Base-by-base conservation (phyloP, 2,329 filamentous ascomycete genomes). In the Xylariaceae sp. region DNA sequence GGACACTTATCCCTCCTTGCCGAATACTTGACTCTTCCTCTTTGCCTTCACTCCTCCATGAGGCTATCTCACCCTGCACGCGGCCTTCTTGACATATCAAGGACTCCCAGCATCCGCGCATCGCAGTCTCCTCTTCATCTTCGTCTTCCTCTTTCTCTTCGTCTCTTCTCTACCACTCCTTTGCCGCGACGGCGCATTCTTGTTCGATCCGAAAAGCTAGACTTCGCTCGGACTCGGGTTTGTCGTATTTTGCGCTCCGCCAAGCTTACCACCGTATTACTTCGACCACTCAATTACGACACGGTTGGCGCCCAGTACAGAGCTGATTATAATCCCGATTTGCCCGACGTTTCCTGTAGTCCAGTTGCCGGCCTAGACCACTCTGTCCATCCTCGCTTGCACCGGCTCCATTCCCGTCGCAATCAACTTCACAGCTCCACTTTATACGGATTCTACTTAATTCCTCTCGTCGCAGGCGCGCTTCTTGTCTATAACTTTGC, bases 371-470 rank as follows among this genome's bases (percentile, higher is more conserved):
- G 48, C 56, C 53, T 50, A 47, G 34, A 10, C 23, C 10, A 9
- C 39, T 30, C 35, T 48, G 11, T 35, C 11, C n/a, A 39, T 37
- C 17, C 44, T 53, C 41, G 37, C 48, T 10, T 5, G n/a, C 17
- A 48, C 17, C 59, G 37, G 13, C 8, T 37, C 51, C 15, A 17
- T 35, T 41, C 52, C 30, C 35, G 34, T 45, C 51, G 58, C 39
- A 56, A 51, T 44, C 55, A 53, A 30, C 57, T 69, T 49, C 53
- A 11, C 23, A 60, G 62, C 58, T 62, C 60, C 15, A 59, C 67
- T 57, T 67, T 62, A 45, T 56, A 62, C 58, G 54, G 62, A 57
- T 59, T 71, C 30, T 69, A 66, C 62, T 57, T 69, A 49, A 10
- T 66, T 34, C 63, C 68, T 2, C 45, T 70, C 23, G 44, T 65